These are phyloP conservation scores for Penicillium ochrochloron DNA, from an alignment of 495 filamentous ascomycete species.

Conservation along the genomic window DNA sequence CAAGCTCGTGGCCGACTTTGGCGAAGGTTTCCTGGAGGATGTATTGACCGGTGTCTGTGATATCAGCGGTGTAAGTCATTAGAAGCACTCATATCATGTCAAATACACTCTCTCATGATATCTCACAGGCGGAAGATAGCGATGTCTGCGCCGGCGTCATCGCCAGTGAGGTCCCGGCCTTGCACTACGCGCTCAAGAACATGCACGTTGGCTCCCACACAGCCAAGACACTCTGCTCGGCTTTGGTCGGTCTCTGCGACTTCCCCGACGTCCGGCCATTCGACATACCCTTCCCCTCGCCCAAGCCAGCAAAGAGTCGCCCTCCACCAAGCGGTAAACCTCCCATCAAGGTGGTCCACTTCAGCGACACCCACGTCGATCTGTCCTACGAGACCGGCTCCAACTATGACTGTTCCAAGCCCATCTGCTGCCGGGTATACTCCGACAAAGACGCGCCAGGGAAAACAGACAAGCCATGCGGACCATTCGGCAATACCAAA, in stretches of 20 bases:
- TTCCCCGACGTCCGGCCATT: conserved; percentile 49
- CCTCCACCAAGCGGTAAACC: conserved; percentile 49
- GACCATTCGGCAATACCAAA: conserved; percentile 51
- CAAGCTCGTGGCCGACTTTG: conserved; percentile 47
- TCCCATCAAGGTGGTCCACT: conserved; percentile 58
- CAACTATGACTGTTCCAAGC: conserved; percentile 56
- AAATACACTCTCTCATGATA: neutral
- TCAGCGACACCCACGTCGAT: conserved; percentile 62
- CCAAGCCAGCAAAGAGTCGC: conserved; percentile 43
- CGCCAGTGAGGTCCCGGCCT: conserved; percentile 52
- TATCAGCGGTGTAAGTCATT: conserved; percentile 40
- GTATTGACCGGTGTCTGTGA: conserved; percentile 52
- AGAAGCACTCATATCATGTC: neutral
- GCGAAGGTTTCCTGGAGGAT: conserved; percentile 45
- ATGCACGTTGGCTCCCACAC: conserved; percentile 52
- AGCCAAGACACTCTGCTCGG: conserved; percentile 52
- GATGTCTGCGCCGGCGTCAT: conserved; percentile 57
- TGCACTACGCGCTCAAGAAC: conserved; percentile 50
- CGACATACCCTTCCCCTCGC: conserved; percentile 49
- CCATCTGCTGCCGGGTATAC: conserved; percentile 59
- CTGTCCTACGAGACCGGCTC: conserved; percentile 54
- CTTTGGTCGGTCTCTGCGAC: conserved; percentile 53
- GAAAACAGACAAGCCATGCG: conserved; percentile 48
- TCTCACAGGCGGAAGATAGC: conserved; percentile 42
- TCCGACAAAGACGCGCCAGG: conserved; percentile 47